These are phyloP conservation scores for Pseudopediastrum boryanum DNA, from an alignment of 139 green algal genomes.

Conservation along the genomic window DNA sequence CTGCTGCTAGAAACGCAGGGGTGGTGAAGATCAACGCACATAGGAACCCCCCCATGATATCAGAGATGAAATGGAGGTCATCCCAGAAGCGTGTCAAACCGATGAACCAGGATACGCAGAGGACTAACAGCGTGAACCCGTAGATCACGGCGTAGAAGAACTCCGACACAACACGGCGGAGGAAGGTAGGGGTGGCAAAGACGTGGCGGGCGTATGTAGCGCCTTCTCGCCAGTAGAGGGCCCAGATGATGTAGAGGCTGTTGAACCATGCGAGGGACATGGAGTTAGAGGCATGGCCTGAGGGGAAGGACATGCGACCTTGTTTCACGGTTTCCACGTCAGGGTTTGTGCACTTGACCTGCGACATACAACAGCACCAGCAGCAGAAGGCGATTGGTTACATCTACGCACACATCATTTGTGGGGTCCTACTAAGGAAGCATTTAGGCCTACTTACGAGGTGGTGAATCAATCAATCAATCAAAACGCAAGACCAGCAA, in stretches of 20 bases:
- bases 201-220: conserved; percentile 4
- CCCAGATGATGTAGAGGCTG: conserved; percentile 25
- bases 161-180: not conserved
- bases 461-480: too few relatives aligned
- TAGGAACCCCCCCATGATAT: too few relatives aligned
- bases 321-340: not conserved
- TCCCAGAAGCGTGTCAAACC: conserved; percentile 29
- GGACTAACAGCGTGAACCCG: not conserved
- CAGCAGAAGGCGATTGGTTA: too few relatives aligned
- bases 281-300: conserved; percentile 28
- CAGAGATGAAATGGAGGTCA: conserved; percentile 8
- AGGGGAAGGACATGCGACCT: conserved; percentile 23
- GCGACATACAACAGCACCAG: too few relatives aligned
- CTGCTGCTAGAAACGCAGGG: too few relatives aligned
- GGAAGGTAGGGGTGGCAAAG: too few relatives aligned
- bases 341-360: not conserved
- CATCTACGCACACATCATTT: too few relatives aligned
- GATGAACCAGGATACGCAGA: conserved; percentile 30
- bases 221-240: conserved; percentile 15
- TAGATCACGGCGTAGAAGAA: conserved; percentile 8
- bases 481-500: too few relatives aligned
- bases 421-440: too few relatives aligned
- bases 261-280: conserved; percentile 32
- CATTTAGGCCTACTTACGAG: too few relatives aligned
- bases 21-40: too few relatives aligned